These are phyloP conservation scores for Ogataea ganodermae DNA, from an alignment of 805 yeast genomes.

Conservation along the genomic window DNA sequence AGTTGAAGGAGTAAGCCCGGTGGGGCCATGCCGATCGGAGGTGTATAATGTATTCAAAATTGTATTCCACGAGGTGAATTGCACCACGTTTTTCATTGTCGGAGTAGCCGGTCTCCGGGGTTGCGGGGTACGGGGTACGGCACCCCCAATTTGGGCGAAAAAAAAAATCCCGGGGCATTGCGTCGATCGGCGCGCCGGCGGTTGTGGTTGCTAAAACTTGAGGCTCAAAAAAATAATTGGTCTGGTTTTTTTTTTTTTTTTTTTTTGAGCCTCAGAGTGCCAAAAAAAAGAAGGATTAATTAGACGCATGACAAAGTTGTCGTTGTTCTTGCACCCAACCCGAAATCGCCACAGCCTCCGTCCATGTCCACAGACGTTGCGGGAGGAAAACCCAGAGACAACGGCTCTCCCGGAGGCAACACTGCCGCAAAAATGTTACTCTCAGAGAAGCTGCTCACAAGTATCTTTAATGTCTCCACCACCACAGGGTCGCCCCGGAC, in stretches of 20 bases:
- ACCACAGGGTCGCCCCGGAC: constrained; percentile 24
- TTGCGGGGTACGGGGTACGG: neutral
- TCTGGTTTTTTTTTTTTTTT: too few relatives aligned
- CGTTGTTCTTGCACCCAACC: neutral
- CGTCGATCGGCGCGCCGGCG: neutral
- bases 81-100: too few relatives aligned
- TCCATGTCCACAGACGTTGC: constrained; percentile 1
- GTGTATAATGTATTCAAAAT: neutral
- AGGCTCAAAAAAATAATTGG: neutral
- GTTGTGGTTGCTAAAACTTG: neutral
- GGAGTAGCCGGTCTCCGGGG: constrained; percentile 1
- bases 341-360: neutral
- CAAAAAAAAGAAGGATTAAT: neutral
- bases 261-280: neutral
- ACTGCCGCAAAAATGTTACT: neutral
- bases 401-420: neutral
- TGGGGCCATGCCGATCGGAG: too few relatives aligned
- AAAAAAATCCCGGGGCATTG: neutral
- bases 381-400: neutral
- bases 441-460: constrained; percentile 7
- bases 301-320: constrained; percentile 5
- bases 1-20: constrained; percentile 18
- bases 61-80: too few relatives aligned
- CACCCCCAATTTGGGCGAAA: neutral
- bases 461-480: constrained; percentile 7